These are phyloP conservation scores for Amoebophrya sp. DNA, from an alignment of 169 alveolate genomes.

Conservation along the genomic window DNA sequence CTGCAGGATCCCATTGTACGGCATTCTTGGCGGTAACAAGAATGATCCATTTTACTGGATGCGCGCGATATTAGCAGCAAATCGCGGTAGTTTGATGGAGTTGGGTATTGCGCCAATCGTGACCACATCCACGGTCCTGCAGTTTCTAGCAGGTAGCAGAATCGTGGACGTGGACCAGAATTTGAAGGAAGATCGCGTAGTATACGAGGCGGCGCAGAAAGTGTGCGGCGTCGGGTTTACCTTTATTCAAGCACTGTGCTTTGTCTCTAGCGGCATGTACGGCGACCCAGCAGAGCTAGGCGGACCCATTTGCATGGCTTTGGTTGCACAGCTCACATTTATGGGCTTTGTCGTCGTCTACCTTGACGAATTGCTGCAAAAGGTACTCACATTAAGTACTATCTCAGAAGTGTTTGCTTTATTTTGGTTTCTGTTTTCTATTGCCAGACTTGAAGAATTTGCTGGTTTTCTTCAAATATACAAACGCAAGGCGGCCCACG, in stretches of 20 bases:
- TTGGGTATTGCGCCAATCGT: slow-evolving; percentile 53
- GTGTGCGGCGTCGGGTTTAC: neutral
- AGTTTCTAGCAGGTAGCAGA: neutral
- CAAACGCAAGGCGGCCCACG: too few relatives aligned
- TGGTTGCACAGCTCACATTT: neutral
- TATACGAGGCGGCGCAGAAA: neutral
- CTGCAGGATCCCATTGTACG: neutral
- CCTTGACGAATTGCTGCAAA: neutral
- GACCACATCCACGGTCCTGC: neutral
- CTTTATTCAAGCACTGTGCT: neutral
- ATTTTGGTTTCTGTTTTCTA: too few relatives aligned
- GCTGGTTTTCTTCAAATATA: too few relatives aligned
- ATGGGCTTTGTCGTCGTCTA: neutral
- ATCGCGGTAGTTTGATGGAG: slow-evolving; percentile 99
- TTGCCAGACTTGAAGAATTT: too few relatives aligned
- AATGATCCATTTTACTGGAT: slow-evolving; percentile 91
- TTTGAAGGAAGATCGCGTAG: neutral
- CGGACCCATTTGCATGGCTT: neutral
- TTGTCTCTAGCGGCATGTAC: neutral
- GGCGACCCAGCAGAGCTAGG: neutral
- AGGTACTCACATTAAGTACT: too few relatives aligned
- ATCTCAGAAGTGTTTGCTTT: too few relatives aligned
- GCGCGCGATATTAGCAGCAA: slow-evolving; percentile 97
- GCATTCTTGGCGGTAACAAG: neutral
- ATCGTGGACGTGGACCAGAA: neutral